Base-by-base conservation (phyloP, 2,329 filamentous ascomycete genomes). In the Nothophaeocryptopus gaeumannii region DNA sequence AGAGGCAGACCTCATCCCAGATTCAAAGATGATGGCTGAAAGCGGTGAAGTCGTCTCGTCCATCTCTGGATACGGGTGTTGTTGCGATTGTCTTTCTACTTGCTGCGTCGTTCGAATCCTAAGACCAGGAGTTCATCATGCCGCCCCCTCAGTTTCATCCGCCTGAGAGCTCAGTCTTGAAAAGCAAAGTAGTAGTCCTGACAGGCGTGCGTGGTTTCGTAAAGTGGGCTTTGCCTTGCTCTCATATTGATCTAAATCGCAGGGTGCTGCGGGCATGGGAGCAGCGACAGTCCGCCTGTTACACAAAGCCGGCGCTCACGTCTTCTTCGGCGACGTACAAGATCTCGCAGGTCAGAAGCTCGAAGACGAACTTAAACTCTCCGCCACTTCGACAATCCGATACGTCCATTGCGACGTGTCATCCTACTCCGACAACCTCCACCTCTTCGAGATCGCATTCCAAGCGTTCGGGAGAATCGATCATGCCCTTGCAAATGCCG, bases 401-500 rank as follows among this genome's bases (percentile, higher is more conserved):
- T 79, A 77, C 61, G 65, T 72, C 9, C 60, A 65, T 16, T 69
- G 70, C 33, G 74, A 80, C 60, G 73, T 78, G n/a, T 69, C 70
- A 7, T 61, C 68, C 35, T 77, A 79, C 55, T 54, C 67, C 26
- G 70, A 72, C 10, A 72, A 76, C 30, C 58, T 78, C 12, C 62
- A 64, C 1, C 63, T 80, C 4, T 79, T 79, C 59, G 70, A 76
- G 16, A 53, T 67, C 2, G 74, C 76, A 0, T 71, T 71, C 37
- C 60, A 70, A 5, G 69, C 65, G n/a, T 74, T 74, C 50, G 72
- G 72, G 1, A 66, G 65, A 5, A 69, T 79, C 15, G 77, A 80
- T 51, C 71, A 75, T 51, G 76, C 75, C 3, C 68, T 77, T 26
- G 70, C 72, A 2, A 74, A 71, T 37, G 77, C 77, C 1, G 77